These are phyloP conservation scores for Colletotrichum tabaci DNA, from an alignment of 2,329 filamentous ascomycete species.

Conservation along the genomic window DNA sequence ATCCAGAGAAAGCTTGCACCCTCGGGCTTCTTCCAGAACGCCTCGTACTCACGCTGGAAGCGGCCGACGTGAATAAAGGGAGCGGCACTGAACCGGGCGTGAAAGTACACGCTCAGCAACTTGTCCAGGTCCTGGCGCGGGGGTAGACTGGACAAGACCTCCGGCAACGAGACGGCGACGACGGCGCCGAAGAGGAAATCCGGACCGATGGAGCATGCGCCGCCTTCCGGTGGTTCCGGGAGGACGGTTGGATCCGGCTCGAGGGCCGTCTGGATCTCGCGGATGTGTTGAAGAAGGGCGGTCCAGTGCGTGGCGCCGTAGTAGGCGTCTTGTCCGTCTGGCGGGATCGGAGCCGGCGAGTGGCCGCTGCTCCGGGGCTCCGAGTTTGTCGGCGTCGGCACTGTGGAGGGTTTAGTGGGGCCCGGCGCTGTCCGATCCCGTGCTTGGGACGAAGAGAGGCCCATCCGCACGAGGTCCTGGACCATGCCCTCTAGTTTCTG, in stretches of 20 bases:
- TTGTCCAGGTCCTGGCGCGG: constrained; percentile 54
- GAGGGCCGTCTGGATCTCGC: constrained; percentile 57
- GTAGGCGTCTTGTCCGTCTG: constrained; percentile 45
- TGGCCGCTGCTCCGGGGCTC: constrained; percentile 6
- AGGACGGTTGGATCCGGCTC: constrained; percentile 25
- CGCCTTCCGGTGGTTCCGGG: constrained; percentile 26
- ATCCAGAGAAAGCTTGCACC: constrained; percentile 63
- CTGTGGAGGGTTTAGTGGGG: neutral
- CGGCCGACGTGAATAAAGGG: constrained; percentile 59
- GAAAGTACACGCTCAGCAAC: constrained; percentile 57
- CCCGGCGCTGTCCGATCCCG: neutral
- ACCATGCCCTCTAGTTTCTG: constrained; percentile 60
- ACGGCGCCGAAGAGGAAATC: constrained; percentile 54
- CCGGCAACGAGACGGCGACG: constrained; percentile 47
- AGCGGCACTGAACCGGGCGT: constrained; percentile 54
- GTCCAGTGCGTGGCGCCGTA: constrained; percentile 59
- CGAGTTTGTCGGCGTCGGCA: constrained; percentile 30
- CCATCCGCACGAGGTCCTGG: constrained; percentile 50
- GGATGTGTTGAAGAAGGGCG: constrained; percentile 59
- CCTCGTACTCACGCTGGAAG: constrained; percentile 64
- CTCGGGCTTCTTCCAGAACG: constrained; percentile 61
- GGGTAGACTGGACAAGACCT: constrained; percentile 54
- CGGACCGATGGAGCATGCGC: constrained; percentile 45
- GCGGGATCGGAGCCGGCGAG: neutral
- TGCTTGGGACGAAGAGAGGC: constrained; percentile 3